A percentile compares a stretch with the other conserved stretches of the same genome.
These are phyloP conservation scores for Moniliella sp. DNA, from an alignment of 1,284 basidiomycete species.

Conservation along the genomic window DNA sequence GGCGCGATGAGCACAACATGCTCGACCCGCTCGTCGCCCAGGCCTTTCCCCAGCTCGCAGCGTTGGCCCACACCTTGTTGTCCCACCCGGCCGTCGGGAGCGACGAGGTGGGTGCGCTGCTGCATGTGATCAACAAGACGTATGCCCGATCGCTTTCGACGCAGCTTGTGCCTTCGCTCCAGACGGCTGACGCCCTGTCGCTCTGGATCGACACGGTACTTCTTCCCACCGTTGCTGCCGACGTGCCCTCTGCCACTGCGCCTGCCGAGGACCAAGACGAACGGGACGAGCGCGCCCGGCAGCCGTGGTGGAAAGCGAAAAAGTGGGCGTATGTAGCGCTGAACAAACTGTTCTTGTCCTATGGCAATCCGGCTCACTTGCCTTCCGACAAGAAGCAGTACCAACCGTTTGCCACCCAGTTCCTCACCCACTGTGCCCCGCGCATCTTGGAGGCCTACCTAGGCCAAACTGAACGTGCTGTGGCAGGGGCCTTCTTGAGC, in stretches of 20 bases:
- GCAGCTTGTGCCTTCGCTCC: slow-evolving; percentile 21
- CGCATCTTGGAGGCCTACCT: slow-evolving; percentile 31
- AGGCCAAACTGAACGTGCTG: slow-evolving; percentile 13
- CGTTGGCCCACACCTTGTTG: slow-evolving; percentile 14
- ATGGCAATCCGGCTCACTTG: slow-evolving; percentile 29
- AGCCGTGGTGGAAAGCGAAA: slow-evolving; percentile 31
- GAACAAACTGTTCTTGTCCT: slow-evolving; percentile 26
- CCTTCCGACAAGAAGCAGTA: slow-evolving; percentile 20
- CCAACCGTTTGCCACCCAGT: slow-evolving; percentile 30
- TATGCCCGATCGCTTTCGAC: slow-evolving; percentile 28
- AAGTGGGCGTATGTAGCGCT: slow-evolving; percentile 32
- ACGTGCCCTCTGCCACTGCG: slow-evolving; percentile 10
- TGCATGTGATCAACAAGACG: slow-evolving; percentile 25
- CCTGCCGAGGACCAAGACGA: no score
- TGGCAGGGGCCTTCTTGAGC: no score
- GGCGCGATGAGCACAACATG: slow-evolving; percentile 12
- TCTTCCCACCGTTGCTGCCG: slow-evolving; percentile 21
- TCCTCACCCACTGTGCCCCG: slow-evolving; percentile 24
- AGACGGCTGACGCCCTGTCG: slow-evolving; percentile 26
- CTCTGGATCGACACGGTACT: slow-evolving; percentile 28
- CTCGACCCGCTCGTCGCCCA: slow-evolving; percentile 18
- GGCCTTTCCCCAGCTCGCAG: slow-evolving; percentile 21
- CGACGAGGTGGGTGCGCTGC: slow-evolving; percentile 20
- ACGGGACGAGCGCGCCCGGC: slow-evolving; percentile 12
- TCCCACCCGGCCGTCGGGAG: slow-evolving; percentile 12